A percentile compares a stretch with the other conserved stretches of the same genome.
Conservation (phyloP, 306 rosid genomes). For the Castanea mollissima region DNA sequence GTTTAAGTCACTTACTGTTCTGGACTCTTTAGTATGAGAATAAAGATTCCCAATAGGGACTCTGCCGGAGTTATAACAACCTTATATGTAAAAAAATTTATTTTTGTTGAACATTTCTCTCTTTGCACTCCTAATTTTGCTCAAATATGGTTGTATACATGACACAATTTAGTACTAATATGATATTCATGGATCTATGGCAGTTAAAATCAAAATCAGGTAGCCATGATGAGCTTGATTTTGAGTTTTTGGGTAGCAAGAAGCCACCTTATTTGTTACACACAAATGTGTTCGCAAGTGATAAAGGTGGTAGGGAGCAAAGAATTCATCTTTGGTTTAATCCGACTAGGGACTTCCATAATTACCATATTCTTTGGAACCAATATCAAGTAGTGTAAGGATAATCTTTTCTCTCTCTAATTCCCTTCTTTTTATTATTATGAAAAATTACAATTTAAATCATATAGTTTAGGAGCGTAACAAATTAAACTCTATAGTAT, state of each 20-base stretch:
- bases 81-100: constrained; percentile 20
- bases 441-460: too few relatives aligned
- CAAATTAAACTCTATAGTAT: too few relatives aligned
- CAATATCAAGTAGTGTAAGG: constrained; percentile 22
- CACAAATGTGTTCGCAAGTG: constrained; percentile 24
- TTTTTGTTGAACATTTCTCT: too few relatives aligned
- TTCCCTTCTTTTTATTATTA: too few relatives aligned
- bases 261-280: constrained; percentile 6
- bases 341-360: constrained; percentile 24
- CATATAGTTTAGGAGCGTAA: too few relatives aligned
- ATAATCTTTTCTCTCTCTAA: too few relatives aligned
- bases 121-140: too few relatives aligned
- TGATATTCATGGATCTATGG: neutral
- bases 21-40: constrained; percentile 24
- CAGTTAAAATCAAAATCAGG: constrained; percentile 13
- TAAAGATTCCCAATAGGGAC: constrained; percentile 13
- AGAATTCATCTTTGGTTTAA: constrained; percentile 20
- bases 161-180: too few relatives aligned
- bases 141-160: too few relatives aligned
- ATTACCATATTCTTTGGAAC: constrained; percentile 28
- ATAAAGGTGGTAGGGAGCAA: constrained; percentile 21
- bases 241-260: constrained; percentile 25
- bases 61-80: constrained; percentile 15
- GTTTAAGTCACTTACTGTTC: constrained; percentile 20
- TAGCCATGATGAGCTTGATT: constrained; percentile 30